Evolutionary conservation across 2,329 filamentous ascomycete genomes (phyloP), one percentile per base, ranked within the genome.

Genomic region (Monosporascus sp.): DNA sequence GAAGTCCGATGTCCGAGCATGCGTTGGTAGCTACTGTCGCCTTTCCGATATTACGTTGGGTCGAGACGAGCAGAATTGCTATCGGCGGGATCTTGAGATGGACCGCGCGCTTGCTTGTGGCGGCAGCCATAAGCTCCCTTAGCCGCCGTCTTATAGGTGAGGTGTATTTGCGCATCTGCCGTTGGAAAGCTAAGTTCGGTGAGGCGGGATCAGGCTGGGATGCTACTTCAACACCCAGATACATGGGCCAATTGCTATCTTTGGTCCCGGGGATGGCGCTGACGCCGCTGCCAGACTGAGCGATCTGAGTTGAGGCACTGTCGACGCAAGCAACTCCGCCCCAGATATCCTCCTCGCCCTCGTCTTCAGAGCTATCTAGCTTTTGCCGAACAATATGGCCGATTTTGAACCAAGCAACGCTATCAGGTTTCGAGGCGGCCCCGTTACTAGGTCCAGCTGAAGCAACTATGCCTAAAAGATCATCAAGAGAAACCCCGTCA

Each of bases 11-110:
- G 63, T 97, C 93, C 3, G 88, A 81, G 68, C 91, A 96, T 5
- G 92, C 91, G 44, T 83, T 82, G 1, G 77, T 79, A 0, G 90
- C 90, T 22, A 91, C 73, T 3, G 86, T 88, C n/a, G 89, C 79
- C 69, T 99, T 99, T 48, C 94, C 94, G 60, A 97, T 96, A 55
- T 90, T 89, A 45, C 94, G 84, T 70, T 99, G 94, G 2, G 90
- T 95, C 1, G 94, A 97, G 1, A 89, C 89, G 6, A 99, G 75
- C 3, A 99, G 78, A 37, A 99, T 87, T 1, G 92, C 90, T 17
- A 97, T 80, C 0, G 94, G 90, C 2, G 93, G 91, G 73, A 97
- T 86, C 44, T 88, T 87, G 3, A 97, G 76, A 63, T 93, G 89
- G 45, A 96, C 85, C 1, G 94, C 93, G 52, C 91, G 82, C 52